Conservation (phyloP, 805 yeast species). For the Candida ulmi region DNA sequence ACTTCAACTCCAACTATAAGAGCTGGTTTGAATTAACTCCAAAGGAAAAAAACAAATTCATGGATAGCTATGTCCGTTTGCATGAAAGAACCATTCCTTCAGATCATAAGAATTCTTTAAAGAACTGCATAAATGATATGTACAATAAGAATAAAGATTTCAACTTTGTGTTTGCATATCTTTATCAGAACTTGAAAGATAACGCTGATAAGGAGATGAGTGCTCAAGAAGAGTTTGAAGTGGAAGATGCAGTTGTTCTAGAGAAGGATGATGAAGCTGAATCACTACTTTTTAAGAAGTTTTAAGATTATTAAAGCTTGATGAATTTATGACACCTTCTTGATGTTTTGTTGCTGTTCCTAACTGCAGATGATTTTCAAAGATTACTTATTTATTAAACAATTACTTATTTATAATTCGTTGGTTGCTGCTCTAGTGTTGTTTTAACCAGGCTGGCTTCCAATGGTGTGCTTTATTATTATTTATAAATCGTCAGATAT, state of each 20-base stretch:
- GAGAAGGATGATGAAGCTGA: slow-evolving; percentile 7
- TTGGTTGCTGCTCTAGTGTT: no score
- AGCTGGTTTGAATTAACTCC: slow-evolving; percentile 10
- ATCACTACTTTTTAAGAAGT: slow-evolving; percentile 4
- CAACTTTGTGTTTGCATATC: slow-evolving; percentile 7
- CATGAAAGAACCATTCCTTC: slow-evolving; percentile 7
- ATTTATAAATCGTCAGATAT: neutral
- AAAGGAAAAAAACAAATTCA: slow-evolving; percentile 8
- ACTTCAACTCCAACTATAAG: slow-evolving; percentile 8
- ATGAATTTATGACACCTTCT: neutral
- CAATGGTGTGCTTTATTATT: neutral
- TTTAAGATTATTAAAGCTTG: neutral
- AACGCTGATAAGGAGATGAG: slow-evolving; percentile 5
- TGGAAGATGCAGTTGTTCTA: slow-evolving; percentile 1
- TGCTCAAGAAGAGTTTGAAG: neutral
- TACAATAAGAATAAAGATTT: slow-evolving; percentile 11
- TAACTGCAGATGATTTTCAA: no score
- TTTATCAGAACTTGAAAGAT: slow-evolving; percentile 7
- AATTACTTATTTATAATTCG: neutral
- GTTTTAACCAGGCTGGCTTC: no score
- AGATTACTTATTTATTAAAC: neutral
- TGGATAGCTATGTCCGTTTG: slow-evolving; percentile 3
- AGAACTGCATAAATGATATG: slow-evolving; percentile 4
- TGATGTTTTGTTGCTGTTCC: no score
- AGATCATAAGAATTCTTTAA: slow-evolving; percentile 2